Base-by-base conservation (phyloP, 1,139 yeast species). In the Taphrina deformans region DNA sequence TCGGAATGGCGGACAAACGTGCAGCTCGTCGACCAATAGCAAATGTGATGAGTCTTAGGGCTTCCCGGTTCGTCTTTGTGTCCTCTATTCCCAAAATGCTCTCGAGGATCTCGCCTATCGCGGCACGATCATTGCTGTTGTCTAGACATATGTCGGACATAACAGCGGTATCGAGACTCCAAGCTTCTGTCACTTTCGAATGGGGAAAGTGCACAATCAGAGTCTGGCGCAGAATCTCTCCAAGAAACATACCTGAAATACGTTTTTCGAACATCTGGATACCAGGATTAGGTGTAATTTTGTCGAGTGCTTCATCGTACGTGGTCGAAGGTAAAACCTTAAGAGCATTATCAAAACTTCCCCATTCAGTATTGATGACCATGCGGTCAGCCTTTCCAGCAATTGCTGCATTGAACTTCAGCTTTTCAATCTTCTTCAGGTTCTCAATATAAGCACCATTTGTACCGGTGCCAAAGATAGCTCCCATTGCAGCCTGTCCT, bases 341-440 rank as follows among this genome's bases (percentile, higher is more conserved):
- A 66, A 90, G 79, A 29, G 83, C 85, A 73, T 91, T 91, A 76
- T 92, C 98, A 73, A 91, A 92, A 51, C 96, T 89, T 68, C 98
- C 98, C 97, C 98, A 92, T 78, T 92, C 98, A 50, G 97, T 91
- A 78, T 92, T 92, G 73, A 92, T 82, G 67, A 90, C 88, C 97
- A 92, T 92, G 23, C 55, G 53, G 4, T 55, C 35, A 7, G 59
- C 44, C 10, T 61, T 29, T 14, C 55, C 61, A 21, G 12, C 26
- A 67, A 89, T 86, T 1, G 80, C 79, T 27, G 38, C 35, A 10
- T 16, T 44, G 14, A 9, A 21, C 68, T 83, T 82, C 67, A 91
- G 79, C 76, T 92, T 92, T 66, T 82, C 83, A 70, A 93, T 88
- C 62, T 85, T 82, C 52, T 82, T 85, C 66, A 89, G 75, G 66